These are phyloP conservation scores for Zizania palustris DNA, from an alignment of 202 grass and related monocot species.

Conservation along the genomic window DNA sequence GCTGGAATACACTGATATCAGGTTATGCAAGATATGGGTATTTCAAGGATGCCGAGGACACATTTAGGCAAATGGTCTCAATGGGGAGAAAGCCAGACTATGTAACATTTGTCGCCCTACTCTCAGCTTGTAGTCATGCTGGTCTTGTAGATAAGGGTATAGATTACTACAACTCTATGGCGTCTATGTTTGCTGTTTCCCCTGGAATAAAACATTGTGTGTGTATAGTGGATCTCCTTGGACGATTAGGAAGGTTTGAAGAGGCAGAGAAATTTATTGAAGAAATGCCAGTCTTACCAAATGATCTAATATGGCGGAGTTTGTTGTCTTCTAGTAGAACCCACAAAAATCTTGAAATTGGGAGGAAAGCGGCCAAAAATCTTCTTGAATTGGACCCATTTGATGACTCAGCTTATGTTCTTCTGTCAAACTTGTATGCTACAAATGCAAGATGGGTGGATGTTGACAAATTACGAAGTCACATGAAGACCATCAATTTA, in stretches of 20 bases:
- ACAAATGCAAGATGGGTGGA: constrained; percentile 66
- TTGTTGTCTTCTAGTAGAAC: constrained; percentile 80
- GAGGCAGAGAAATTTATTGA: constrained; percentile 78
- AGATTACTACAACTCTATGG: constrained; percentile 66
- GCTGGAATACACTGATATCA: constrained; percentile 89
- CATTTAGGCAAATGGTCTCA: constrained; percentile 67
- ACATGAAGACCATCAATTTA: constrained; percentile 80
- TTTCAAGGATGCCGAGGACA: constrained; percentile 74
- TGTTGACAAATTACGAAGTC: constrained; percentile 73
- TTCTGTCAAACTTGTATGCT: constrained; percentile 84
- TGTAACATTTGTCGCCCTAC: constrained; percentile 73
- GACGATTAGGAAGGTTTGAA: constrained; percentile 58
- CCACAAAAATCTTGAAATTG: constrained; percentile 71
- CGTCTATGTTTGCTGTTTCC: constrained; percentile 54
- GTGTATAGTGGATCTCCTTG: constrained; percentile 83
- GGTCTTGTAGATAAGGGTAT: constrained; percentile 70
- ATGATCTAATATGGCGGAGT: constrained; percentile 84
- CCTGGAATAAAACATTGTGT: constrained; percentile 87
- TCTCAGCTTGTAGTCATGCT: constrained; percentile 79
- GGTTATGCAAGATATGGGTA: constrained; percentile 68
- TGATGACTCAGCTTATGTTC: constrained; percentile 86
- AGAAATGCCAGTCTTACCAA: constrained; percentile 67
- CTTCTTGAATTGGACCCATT: constrained; percentile 83
- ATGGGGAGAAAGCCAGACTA: constrained; percentile 62
- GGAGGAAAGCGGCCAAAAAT: constrained; percentile 61